Conservation (phyloP, 345 rosid genomes). For the Salix viminalis region DNA sequence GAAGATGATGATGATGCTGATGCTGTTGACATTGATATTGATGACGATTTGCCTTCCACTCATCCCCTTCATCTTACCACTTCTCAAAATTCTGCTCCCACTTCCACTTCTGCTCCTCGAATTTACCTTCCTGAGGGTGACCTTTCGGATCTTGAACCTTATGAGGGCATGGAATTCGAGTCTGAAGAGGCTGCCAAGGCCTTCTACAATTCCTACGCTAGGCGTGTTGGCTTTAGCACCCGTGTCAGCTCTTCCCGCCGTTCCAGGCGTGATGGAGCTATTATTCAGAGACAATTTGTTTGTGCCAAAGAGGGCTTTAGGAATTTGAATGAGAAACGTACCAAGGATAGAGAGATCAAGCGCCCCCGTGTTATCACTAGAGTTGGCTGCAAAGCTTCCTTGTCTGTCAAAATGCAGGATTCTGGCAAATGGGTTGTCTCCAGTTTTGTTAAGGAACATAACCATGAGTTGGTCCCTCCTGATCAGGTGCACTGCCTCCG, state of each 20-base stretch:
- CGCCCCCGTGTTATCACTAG: conserved; percentile 52
- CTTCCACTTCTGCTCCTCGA: conserved; percentile 8
- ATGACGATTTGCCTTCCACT: conserved; percentile 32
- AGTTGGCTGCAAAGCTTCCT: conserved; percentile 59
- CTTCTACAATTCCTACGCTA: conserved; percentile 60
- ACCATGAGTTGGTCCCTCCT: conserved; percentile 56
- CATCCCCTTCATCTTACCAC: background rate
- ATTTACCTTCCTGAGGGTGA: conserved; percentile 39
- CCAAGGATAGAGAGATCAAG: conserved; percentile 60
- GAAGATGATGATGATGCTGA: conserved; percentile 10
- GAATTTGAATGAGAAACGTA: conserved; percentile 53
- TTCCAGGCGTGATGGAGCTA: conserved; percentile 62
- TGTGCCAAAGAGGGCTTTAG: conserved; percentile 68
- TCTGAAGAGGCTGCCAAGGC: conserved; percentile 67
- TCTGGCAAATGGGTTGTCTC: conserved; percentile 60
- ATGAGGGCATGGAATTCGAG: conserved; percentile 61
- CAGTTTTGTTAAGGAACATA: conserved; percentile 49
- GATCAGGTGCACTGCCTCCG: conserved; percentile 58
- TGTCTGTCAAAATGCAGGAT: conserved; percentile 56
- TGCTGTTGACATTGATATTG: conserved; percentile 34
- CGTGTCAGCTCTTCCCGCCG: conserved; percentile 62
- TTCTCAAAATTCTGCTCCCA: background rate
- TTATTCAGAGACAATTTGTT: conserved; percentile 60
- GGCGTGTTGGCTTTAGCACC: conserved; percentile 55
- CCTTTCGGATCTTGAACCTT: conserved; percentile 48